Evolutionary conservation across 2,329 filamentous ascomycete genomes (phyloP).

Genomic region (Davidsoniella australis): DNA sequence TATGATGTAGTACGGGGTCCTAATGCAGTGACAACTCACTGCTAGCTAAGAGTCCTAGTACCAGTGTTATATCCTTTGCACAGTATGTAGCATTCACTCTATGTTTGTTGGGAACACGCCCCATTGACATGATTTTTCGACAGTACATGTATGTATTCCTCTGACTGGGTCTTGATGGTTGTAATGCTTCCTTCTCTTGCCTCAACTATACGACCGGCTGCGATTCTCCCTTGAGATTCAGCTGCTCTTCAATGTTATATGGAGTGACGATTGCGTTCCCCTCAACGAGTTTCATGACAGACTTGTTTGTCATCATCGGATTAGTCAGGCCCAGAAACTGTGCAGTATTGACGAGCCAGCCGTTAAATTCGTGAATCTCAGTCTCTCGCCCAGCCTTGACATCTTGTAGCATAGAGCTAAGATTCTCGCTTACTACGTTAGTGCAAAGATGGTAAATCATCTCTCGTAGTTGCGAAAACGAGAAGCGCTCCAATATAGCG

Average conservation of each 20-base stretch:
- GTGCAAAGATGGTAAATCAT: slow-evolving; percentile 22
- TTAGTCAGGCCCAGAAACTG: slow-evolving; percentile 21
- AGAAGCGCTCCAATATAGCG: slow-evolving; percentile 25
- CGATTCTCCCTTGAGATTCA: slow-evolving; percentile 1
- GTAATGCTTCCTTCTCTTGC: not conserved
- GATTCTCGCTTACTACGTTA: slow-evolving; percentile 33
- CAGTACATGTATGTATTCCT: no score
- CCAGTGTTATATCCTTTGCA: no score
- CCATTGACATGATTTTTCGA: no score
- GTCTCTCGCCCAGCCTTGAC: slow-evolving; percentile 32
- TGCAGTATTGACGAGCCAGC: slow-evolving; percentile 35
- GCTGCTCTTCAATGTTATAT: slow-evolving; percentile 3
- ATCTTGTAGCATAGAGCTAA: slow-evolving; percentile 47
- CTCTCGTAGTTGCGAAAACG: slow-evolving; percentile 23
- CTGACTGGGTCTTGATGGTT: no score
- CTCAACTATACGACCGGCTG: not conserved
- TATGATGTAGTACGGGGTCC: no score
- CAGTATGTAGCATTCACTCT: no score
- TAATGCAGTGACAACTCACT: slow-evolving; percentile 3
- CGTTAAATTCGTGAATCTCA: slow-evolving; percentile 42
- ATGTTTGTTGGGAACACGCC: no score
- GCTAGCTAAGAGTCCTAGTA: not conserved
- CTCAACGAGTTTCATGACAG: slow-evolving; percentile 28
- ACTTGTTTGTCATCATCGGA: slow-evolving; percentile 24
- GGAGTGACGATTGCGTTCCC: slow-evolving; percentile 9